A percentile compares a stretch with the other conserved stretches of the same genome.
These are phyloP conservation scores for Pyrus hybrid DNA, from an alignment of 331 rosid species.

Conservation along the genomic window DNA sequence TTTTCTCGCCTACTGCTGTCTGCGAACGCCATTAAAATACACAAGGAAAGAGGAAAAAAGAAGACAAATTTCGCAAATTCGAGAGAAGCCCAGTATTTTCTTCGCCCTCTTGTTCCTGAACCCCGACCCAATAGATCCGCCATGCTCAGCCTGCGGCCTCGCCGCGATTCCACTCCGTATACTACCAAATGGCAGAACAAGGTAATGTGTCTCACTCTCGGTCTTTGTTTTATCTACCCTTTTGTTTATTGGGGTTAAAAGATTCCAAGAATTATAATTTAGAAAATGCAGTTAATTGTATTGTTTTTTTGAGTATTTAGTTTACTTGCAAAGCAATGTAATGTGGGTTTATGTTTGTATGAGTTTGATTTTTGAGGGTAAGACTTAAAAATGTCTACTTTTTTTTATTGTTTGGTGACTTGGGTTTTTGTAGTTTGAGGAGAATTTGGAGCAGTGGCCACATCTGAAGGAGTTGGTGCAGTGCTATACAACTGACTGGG, in stretches of 20 bases:
- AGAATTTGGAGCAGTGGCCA: conserved; percentile 98
- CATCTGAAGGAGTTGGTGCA: conserved; percentile 89
- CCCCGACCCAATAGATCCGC: conserved; percentile 81
- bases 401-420: not conserved
- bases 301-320: not conserved
- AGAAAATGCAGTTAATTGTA: not conserved
- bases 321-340: not conserved
- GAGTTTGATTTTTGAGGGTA: not conserved
- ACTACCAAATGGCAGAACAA: conserved; percentile 84
- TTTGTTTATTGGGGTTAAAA: not conserved
- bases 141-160: conserved; percentile 88
- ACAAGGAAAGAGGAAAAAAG: not conserved
- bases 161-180: conserved; percentile 84
- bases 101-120: not conserved
- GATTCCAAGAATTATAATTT: not conserved
- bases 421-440: conserved; percentile 58
- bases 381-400: not conserved
- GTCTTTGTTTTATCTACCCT: not conserved
- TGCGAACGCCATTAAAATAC: not conserved
- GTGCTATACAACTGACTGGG: conserved; percentile 95
- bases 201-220: conserved; percentile 30
- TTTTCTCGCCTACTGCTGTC: not conserved
- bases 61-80: not conserved
- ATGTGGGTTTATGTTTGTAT: not conserved
- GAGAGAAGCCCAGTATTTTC: conserved; percentile 7